Evolutionary conservation across 1,284 basidiomycete genomes (phyloP), one percentile per base, ranked within the genome.

Genomic region (Microbotryum intermedium): DNA sequence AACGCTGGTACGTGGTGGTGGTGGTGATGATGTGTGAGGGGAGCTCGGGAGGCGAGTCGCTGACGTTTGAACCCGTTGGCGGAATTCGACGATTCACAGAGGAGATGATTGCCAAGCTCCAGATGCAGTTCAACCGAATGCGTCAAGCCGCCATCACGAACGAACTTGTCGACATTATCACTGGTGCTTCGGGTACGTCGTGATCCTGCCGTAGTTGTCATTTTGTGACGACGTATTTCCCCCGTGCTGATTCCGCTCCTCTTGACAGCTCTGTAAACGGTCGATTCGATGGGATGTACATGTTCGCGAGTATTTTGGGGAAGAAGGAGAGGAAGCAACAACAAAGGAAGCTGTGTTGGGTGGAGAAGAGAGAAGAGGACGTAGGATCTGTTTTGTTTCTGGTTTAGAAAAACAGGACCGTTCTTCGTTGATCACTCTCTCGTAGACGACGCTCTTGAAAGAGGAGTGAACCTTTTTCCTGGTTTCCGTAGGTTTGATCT

Each of bases 71-170:
- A 51, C 46, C 25, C 6, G 54, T 46, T 10, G 18, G 8, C n/a
- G 34, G 11, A 26, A 43, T 10, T 45, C 28, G 25, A 20, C 23
- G 1, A 20, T 18, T 11, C 20, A 45, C 48, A 51, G 50, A 55
- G 44, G 90, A 92, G 76, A 93, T 94, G 90, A 93, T 93, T 72
- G 78, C 77, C 68, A 78, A 81, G 55, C 81, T 95, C 61, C 87
- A 88, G 75, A 88, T 94, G 84, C 82, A 72, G 46, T 75, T 94
- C 84, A 97, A 97, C 79, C 89, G 94, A 84, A 93, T 92, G 82
- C 91, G 94, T 76, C 94, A 98, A 82, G 94, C 93, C 69, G 85
- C 90, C 71, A 98, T 97, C 74, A 93, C 91, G 67, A 93, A 92
- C 80, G 90, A 93, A 79, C 79, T 93, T 70, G 88, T 93, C 72